Percentiles rank a stretch among this genome's conserved stretches.
These are phyloP conservation scores for Tieghemostelium lacteum DNA, from an alignment of 78 protist genomes.

Conservation along the genomic window DNA sequence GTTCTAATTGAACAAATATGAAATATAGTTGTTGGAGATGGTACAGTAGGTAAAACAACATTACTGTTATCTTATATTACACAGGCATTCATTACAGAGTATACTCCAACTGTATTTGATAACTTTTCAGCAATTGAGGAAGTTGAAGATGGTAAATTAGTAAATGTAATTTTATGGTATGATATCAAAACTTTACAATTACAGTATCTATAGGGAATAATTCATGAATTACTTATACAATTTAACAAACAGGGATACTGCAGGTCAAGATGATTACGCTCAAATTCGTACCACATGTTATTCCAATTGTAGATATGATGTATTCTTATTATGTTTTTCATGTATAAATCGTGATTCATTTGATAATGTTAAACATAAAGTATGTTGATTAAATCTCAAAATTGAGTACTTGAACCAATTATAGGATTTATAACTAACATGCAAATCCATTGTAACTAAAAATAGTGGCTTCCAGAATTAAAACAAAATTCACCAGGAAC, in stretches of 20 bases:
- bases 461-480: conserved; percentile 79
- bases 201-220: not conserved
- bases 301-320: conserved; percentile 81
- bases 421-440: not conserved
- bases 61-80: conserved; percentile 76
- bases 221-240: not conserved
- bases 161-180: conserved; percentile 83
- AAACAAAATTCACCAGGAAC: conserved; percentile 76
- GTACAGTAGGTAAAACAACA: conserved; percentile 78
- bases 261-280: conserved; percentile 86
- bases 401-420: not conserved
- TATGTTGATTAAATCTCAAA: not conserved
- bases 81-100: conserved; percentile 82
- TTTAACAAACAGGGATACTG: conserved; percentile 11
- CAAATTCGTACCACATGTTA: conserved; percentile 81
- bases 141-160: conserved; percentile 81
- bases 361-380: conserved; percentile 82
- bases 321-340: conserved; percentile 77
- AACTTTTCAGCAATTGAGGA: conserved; percentile 85
- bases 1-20: not conserved
- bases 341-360: conserved; percentile 84
- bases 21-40: conserved; percentile 25
- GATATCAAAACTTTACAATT: not conserved
- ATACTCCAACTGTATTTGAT: conserved; percentile 82
- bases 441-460: not conserved